Evolutionary conservation across 2,329 filamentous ascomycete species (phyloP), one percentile per base, ranked within the genome.

Genomic region (Xylaria sp.): DNA sequence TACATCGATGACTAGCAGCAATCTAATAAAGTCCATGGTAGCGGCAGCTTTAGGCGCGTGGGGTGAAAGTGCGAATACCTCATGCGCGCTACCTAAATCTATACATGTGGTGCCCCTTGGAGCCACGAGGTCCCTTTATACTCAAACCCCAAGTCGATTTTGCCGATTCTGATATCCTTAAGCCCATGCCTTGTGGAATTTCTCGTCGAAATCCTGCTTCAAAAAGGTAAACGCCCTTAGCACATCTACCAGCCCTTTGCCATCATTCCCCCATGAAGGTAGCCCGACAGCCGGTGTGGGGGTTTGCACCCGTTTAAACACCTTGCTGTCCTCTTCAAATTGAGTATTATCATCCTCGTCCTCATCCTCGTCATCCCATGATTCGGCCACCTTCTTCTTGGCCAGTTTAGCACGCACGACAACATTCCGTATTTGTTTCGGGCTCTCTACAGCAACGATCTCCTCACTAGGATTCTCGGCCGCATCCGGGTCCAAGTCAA

Each of bases 151-250:
- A n/a, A n/a, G n/a, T n/a, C n/a, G n/a, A n/a, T n/a, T n/a, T n/a
- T n/a, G n/a, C n/a, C n/a, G n/a, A n/a, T n/a, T n/a, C n/a, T n/a
- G n/a, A n/a, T n/a, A n/a, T n/a, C n/a, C n/a, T 72, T 74, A 88
- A 72, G 86, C 83, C 84, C 85, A 87, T 69, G 84, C 82, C 68
- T 82, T 82, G 70, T 72, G 79, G 74, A 90, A 90, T 77, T 88
- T 90, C 44, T 80, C 78, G 65, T 88, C 83, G 72, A 90, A 90
- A 58, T 86, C 84, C 27, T 78, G 76, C 69, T 83, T 83, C 64
- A 90, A 70, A 68, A 80, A 74, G 62, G 77, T 79, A 69, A 90
- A 89, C 1, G 86, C 85, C 68, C 79, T 80, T 13, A 88, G 76
- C 23, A 90, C 86, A 65, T 83, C 81, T 65, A 80, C 68, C 71